Conservation (phyloP, 768 basidiomycete species). For the Auricularia sp. region DNA sequence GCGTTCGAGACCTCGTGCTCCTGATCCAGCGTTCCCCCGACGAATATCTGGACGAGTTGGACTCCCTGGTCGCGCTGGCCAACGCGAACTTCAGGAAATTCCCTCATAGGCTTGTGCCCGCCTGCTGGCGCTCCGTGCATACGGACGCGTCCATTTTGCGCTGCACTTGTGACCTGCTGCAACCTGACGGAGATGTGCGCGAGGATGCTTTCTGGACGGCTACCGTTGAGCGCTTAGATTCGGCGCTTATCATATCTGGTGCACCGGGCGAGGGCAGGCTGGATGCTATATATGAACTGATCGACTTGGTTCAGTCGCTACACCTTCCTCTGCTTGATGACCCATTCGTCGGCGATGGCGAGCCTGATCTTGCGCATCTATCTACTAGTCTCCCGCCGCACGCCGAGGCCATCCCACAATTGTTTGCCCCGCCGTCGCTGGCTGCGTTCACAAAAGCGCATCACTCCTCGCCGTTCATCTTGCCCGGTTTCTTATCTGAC, state of each 20-base stretch:
- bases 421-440: constrained; percentile 43
- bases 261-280: constrained; percentile 50
- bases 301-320: constrained; percentile 46
- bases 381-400: constrained; percentile 1
- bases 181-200: constrained; percentile 7
- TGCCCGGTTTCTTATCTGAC: constrained; percentile 46
- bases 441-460: constrained; percentile 37
- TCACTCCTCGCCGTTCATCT: constrained; percentile 55
- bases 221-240: constrained; percentile 54
- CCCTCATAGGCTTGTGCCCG: constrained; percentile 20
- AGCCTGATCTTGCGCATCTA: constrained; percentile 1
- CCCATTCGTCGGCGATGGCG: not conserved
- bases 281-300: constrained; percentile 53
- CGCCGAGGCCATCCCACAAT: constrained; percentile 7
- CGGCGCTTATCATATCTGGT: constrained; percentile 76
- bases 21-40: not conserved
- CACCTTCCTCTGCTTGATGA: constrained; percentile 13
- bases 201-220: constrained; percentile 26
- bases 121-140: constrained; percentile 59
- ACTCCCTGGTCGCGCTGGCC: constrained; percentile 35
- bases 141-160: constrained; percentile 63
- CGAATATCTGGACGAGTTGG: constrained; percentile 17
- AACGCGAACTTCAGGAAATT: constrained; percentile 39
- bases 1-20: not conserved
- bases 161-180: constrained; percentile 28